phyloP scores from a whole-genome alignment of 345 rosid genomes.

The Populus ilicifolia region DNA sequence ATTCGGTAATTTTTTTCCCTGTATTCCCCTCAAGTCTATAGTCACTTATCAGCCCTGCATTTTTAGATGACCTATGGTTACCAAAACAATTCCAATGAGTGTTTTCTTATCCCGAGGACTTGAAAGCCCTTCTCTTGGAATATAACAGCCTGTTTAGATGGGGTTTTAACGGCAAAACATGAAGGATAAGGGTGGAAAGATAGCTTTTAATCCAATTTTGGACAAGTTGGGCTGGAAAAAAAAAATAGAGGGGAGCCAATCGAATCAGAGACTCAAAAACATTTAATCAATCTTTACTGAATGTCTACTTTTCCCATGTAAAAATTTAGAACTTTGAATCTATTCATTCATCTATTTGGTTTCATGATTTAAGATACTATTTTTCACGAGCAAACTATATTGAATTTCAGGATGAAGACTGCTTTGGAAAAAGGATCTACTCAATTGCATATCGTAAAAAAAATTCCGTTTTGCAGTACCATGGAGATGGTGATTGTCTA shows the following conservation, averaged over 20 bases:
- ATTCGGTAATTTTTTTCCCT: too few relatives aligned
- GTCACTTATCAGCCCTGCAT: background rate
- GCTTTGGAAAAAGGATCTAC: background rate
- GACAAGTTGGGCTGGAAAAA: too few relatives aligned
- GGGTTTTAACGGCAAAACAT: background rate
- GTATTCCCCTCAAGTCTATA: too few relatives aligned
- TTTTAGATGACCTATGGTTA: background rate
- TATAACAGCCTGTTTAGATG: background rate
- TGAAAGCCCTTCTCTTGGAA: background rate
- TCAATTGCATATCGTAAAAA: background rate
- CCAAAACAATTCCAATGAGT: background rate
- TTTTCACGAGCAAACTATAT: too few relatives aligned
- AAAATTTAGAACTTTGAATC: too few relatives aligned
- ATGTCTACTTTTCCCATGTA: too few relatives aligned
- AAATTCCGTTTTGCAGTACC: slow-evolving; percentile 1
- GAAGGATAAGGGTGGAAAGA: background rate
- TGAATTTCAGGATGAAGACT: background rate
- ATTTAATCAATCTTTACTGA: background rate
- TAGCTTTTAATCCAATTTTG: background rate
- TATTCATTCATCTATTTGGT: too few relatives aligned
- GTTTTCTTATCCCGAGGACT: background rate
- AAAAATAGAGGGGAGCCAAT: too few relatives aligned
- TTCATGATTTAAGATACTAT: background rate
- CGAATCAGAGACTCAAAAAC: too few relatives aligned
- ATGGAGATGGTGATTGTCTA: background rate